Evolutionary conservation across 2,329 filamentous ascomycete species (phyloP), one percentile per base, ranked within the genome.

Genomic region (Fusarium incarnatum): DNA sequence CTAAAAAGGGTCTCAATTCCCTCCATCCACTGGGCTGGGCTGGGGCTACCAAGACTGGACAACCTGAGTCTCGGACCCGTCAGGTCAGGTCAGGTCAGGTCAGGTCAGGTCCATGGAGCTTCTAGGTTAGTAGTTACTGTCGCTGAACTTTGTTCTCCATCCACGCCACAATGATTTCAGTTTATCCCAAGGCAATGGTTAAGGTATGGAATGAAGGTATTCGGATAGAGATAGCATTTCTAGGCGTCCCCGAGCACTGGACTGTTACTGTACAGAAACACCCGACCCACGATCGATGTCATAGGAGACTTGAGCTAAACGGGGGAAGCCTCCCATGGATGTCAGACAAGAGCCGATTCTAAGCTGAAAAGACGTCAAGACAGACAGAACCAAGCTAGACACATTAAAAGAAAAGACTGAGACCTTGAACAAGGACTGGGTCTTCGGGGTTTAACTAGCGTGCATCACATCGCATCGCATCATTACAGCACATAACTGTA

Each of bases 1-100:
- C 68, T 70, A 70, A 71, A 50, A 66, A 55, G 48, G 55, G 55
- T 42, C 65, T 66, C 63, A 48, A 61, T 61, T 60, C 47, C 42
- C 62, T 55, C 37, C 22, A 53, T 42, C 49, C 23, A 41, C 49
- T 42, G 30, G 32, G 34, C 32, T 34, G 22, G 41, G 41, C 48
- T 37, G 32, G 32, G 34, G 34, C 10, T 7, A 4, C 9, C 12
- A 37, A 37, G 34, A 37, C 28, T 30, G 28, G 12, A 13, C 34
- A 18, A 37, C 34, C 34, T 37, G 34, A 52, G 54, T 56, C 61
- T 55, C 40, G 47, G 63, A 22, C 40, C 61, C 16, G 42, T 56
- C 41, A 44, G 22, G 41, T 42, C n/a, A 41, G 40, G 12, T 22
- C 25, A 56, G 55, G 32, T 23, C 22, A 63, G 28, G 42, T 22